Evolutionary conservation across 139 green algal species (phyloP).

Genomic region (Coccomyxa sp.): DNA sequence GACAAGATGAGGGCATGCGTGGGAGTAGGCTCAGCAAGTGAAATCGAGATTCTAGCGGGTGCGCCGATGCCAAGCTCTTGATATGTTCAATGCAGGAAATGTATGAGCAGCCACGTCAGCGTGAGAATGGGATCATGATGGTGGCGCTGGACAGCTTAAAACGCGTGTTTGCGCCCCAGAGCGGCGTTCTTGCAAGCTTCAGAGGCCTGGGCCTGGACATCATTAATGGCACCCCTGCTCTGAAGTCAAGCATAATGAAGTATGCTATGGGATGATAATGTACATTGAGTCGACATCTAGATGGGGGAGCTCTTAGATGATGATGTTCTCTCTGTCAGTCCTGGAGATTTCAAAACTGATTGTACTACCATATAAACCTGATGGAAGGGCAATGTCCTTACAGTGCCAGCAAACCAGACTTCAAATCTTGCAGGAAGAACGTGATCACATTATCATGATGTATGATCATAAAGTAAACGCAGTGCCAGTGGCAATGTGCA

Average conservation of each 20-base stretch:
- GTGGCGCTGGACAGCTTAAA: slow-evolving; percentile 56
- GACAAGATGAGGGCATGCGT: not conserved
- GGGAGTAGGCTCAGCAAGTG: no score
- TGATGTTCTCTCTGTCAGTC: not conserved
- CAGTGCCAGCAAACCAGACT: no score
- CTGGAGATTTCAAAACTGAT: not conserved
- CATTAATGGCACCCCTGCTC: slow-evolving; percentile 42
- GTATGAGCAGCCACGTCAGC: slow-evolving; percentile 59
- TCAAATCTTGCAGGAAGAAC: no score
- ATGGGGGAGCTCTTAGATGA: no score
- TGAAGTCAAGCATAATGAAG: slow-evolving; percentile 61
- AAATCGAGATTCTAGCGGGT: no score
- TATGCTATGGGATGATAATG: slow-evolving; percentile 55
- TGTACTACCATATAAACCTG: no score
- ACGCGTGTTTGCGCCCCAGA: slow-evolving; percentile 46
- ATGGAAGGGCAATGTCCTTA: not conserved
- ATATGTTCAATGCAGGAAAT: slow-evolving; percentile 22
- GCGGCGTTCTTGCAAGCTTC: slow-evolving; percentile 27
- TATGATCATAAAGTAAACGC: no score
- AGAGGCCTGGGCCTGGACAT: slow-evolving; percentile 50
- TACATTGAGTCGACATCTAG: no score
- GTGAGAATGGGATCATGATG: slow-evolving; percentile 58
- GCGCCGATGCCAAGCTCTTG: not conserved
- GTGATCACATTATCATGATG: no score
- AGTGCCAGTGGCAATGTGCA: no score